phyloP scores from a whole-genome alignment of 2,329 filamentous ascomycete genomes.

The Thermothelomyces thermophilus region DNA sequence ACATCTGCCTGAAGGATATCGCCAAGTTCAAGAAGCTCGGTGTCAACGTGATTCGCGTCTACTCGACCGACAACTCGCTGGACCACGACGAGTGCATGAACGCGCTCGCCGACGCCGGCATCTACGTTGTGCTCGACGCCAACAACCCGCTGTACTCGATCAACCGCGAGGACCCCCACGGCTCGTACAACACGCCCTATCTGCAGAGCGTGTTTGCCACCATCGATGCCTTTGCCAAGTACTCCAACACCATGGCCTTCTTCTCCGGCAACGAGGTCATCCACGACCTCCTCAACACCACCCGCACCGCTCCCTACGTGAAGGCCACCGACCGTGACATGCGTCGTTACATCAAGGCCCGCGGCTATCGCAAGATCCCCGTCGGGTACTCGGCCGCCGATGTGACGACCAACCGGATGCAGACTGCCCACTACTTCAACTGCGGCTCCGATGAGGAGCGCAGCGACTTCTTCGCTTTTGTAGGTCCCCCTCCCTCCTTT shows the following conservation, averaged over 20 bases:
- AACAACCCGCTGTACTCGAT: constrained; percentile 26
- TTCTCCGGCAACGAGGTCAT: constrained; percentile 80
- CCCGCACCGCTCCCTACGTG: constrained; percentile 62
- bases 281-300: constrained; percentile 59
- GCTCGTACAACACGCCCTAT: constrained; percentile 83
- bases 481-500: constrained; percentile 23
- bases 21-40: constrained; percentile 75
- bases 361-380: constrained; percentile 57
- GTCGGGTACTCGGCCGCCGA: constrained; percentile 76
- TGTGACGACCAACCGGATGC: constrained; percentile 74
- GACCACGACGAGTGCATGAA: constrained; percentile 84
- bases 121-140: constrained; percentile 79
- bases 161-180: constrained; percentile 47
- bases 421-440: constrained; percentile 91
- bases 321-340: constrained; percentile 76
- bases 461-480: constrained; percentile 80
- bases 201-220: constrained; percentile 82
- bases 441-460: constrained; percentile 79
- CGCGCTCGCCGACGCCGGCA: constrained; percentile 70
- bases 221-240: constrained; percentile 74
- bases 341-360: constrained; percentile 60
- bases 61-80: constrained; percentile 81
- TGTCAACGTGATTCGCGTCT: constrained; percentile 86
- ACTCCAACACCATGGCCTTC: constrained; percentile 81
- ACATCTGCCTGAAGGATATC: constrained; percentile 72